A percentile compares a stretch with the other conserved stretches of the same genome.
Evolutionary conservation across 345 rosid species (phyloP).

Genomic region (Geranium brycei): DNA sequence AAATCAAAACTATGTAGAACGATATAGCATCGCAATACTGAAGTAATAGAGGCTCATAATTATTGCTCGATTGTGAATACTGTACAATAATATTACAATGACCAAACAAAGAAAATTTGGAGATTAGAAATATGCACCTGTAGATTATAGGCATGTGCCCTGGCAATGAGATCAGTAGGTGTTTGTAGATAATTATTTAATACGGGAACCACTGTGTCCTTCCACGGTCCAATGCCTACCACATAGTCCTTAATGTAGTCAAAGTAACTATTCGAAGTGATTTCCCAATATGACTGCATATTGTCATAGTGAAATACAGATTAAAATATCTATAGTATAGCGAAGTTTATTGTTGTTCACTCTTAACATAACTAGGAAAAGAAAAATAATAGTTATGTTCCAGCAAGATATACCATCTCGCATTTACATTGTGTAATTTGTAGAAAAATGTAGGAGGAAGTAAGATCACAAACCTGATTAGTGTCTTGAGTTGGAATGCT

Average conservation of each 20-base stretch:
- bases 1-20: not conserved
- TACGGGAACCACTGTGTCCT: conserved; percentile 79
- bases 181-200: conserved; percentile 36
- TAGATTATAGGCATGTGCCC: conserved; percentile 60
- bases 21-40: not conserved
- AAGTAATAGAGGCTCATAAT: not conserved
- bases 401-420: too few species aligned
- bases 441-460: not conserved
- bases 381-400: not conserved
- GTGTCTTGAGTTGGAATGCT: conserved; percentile 70
- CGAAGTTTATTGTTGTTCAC: not conserved
- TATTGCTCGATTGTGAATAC: too few species aligned
- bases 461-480: conserved; percentile 44
- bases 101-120: too few species aligned
- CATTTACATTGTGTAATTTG: not conserved
- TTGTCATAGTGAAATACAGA: conserved; percentile 4
- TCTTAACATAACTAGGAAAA: not conserved
- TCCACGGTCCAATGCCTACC: conserved; percentile 98
- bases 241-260: conserved; percentile 65
- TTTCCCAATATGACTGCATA: conserved; percentile 76
- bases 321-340: not conserved
- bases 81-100: too few species aligned
- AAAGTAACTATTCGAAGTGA: conserved; percentile 67
- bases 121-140: conserved; percentile 36
- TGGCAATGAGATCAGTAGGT: conserved; percentile 81